phyloP scores from a whole-genome alignment of 1,284 basidiomycete genomes.

The Schizopora paradoxa region DNA sequence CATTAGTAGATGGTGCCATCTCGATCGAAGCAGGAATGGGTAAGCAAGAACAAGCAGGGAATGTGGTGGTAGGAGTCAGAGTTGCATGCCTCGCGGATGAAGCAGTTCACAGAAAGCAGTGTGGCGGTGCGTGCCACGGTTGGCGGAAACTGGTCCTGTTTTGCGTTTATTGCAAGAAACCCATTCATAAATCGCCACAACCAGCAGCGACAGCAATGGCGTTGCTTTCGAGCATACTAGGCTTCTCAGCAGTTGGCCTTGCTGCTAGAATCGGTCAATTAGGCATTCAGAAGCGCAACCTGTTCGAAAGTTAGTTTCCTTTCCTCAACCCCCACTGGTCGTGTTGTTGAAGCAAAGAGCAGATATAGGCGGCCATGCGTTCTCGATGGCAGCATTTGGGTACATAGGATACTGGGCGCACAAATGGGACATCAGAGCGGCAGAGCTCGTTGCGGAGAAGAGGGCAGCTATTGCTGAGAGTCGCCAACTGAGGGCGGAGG shows the following conservation, averaged over 20 bases:
- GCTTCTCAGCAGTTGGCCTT: slow-evolving; percentile 76
- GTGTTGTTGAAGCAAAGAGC: slow-evolving; percentile 1
- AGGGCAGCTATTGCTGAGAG: slow-evolving; percentile 50
- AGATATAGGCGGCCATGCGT: slow-evolving; percentile 61
- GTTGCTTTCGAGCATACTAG: slow-evolving; percentile 66
- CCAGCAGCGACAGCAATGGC: slow-evolving; percentile 64
- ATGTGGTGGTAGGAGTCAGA: no score
- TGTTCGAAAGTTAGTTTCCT: slow-evolving; percentile 56
- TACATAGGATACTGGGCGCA: slow-evolving; percentile 65
- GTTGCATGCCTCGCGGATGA: no score
- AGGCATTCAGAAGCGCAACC: slow-evolving; percentile 66
- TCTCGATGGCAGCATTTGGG: slow-evolving; percentile 65
- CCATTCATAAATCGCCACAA: no score
- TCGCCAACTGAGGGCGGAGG: slow-evolving; percentile 1
- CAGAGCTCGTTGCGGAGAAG: slow-evolving; percentile 55
- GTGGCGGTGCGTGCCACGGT: no score
- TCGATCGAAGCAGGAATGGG: neutral
- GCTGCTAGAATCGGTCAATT: slow-evolving; percentile 76
- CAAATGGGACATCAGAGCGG: slow-evolving; percentile 55
- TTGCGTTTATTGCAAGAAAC: no score
- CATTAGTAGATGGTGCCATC: slow-evolving; percentile 13
- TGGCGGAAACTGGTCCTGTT: no score
- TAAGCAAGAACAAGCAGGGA: no score
- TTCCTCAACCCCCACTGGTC: neutral
- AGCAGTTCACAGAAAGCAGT: no score